phyloP scores from a whole-genome alignment of 768 basidiomycete species.

The Collybia sordida region DNA sequence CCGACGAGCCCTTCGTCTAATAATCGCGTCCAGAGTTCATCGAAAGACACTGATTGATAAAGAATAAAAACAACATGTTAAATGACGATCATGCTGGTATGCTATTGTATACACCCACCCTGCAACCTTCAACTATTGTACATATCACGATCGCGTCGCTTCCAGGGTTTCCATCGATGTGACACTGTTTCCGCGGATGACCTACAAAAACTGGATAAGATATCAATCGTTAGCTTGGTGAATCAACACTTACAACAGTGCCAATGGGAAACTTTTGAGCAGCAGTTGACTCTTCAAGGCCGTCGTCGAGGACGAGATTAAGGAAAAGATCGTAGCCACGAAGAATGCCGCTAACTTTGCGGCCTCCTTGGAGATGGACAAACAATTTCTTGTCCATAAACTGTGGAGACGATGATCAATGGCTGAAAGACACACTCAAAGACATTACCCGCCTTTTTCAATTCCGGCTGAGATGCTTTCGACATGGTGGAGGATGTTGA shows the following conservation, averaged over 20 bases:
- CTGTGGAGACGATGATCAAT: slow-evolving; percentile 33
- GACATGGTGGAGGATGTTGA: slow-evolving; percentile 56
- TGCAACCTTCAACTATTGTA: slow-evolving; percentile 1
- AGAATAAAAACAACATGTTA: slow-evolving; percentile 2
- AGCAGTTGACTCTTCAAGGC: slow-evolving; percentile 85
- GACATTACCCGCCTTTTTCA: slow-evolving; percentile 82
- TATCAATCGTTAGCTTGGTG: not conserved
- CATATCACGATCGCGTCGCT: slow-evolving; percentile 37
- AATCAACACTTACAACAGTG: slow-evolving; percentile 70
- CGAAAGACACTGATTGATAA: no score
- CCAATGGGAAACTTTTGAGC: slow-evolving; percentile 91
- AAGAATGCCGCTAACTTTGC: slow-evolving; percentile 92
- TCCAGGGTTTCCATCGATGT: slow-evolving; percentile 93
- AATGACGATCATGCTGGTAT: slow-evolving; percentile 4
- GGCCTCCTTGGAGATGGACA: slow-evolving; percentile 89
- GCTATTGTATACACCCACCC: slow-evolving; percentile 11
- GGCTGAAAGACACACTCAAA: not conserved
- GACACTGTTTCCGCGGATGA: slow-evolving; percentile 95
- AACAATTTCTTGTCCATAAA: slow-evolving; percentile 99
- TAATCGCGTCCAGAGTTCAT: no score
- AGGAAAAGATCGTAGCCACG: slow-evolving; percentile 99
- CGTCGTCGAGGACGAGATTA: slow-evolving; percentile 96
- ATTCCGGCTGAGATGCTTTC: slow-evolving; percentile 93
- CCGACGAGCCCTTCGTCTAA: no score
- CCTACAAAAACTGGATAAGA: slow-evolving; percentile 45